These are phyloP conservation scores for Halophytophthora polymorphica DNA, from an alignment of 352 stramenopile species.

Conservation along the genomic window DNA sequence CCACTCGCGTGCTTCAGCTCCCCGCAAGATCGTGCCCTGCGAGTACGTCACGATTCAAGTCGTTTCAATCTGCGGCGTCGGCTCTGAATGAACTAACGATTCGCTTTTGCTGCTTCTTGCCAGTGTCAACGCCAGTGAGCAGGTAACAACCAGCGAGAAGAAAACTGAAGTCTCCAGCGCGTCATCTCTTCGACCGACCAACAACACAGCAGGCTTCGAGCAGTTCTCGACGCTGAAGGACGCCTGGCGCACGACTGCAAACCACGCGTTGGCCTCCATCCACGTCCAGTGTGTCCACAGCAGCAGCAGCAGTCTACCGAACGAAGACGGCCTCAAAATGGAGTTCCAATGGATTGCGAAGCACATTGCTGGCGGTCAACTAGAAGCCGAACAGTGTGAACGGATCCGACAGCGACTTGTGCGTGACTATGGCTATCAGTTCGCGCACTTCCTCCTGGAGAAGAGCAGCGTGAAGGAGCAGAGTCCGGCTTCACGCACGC, in stretches of 20 bases:
- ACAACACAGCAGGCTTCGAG: conserved; percentile 9
- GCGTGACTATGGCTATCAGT: conserved; percentile 45
- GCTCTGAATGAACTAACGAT: neutral
- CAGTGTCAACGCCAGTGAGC: conserved; percentile 9
- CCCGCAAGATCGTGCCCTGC: conserved; percentile 36
- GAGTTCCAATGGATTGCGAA: conserved; percentile 20
- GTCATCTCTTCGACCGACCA: neutral
- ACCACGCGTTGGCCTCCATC: conserved; percentile 44
- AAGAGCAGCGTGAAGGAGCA: conserved; percentile 44
- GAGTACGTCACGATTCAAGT: conserved; percentile 15
- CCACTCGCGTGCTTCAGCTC: conserved; percentile 15
- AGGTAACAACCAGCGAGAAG: conserved; percentile 1
- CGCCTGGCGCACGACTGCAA: conserved; percentile 51
- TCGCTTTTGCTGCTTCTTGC: neutral
- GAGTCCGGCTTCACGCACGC: conserved; percentile 19
- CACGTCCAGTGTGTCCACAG: conserved; percentile 15
- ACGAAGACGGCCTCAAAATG: conserved; percentile 1
- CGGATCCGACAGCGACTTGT: conserved; percentile 34
- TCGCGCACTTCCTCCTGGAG: conserved; percentile 36
- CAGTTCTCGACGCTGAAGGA: conserved; percentile 28
- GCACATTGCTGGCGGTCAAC: conserved; percentile 19
- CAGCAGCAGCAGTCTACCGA: neutral
- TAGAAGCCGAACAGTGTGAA: conserved; percentile 17
- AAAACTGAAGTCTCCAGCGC: neutral
- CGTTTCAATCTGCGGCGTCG: neutral